Evolutionary conservation across 2,329 filamentous ascomycete species (phyloP).

Genomic region (Magnaporthiopsis rhizophila): DNA sequence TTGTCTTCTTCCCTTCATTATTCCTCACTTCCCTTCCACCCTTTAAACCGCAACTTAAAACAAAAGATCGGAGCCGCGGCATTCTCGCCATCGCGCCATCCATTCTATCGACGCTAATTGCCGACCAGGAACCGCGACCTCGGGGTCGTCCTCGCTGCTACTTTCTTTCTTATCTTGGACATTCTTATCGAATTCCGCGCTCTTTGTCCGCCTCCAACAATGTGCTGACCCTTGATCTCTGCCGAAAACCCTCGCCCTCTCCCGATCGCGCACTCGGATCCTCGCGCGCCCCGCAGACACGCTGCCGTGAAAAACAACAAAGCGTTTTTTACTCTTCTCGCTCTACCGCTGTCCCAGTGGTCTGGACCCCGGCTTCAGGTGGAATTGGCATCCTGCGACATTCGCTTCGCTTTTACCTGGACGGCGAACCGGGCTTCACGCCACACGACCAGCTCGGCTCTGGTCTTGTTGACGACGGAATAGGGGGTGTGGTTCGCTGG

Average conservation of each 20-base stretch:
- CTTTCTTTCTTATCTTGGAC: background rate
- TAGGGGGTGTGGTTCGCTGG: constrained; percentile 6
- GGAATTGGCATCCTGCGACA: background rate
- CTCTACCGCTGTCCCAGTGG: background rate
- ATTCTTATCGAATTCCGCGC: background rate
- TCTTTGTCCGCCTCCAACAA: background rate
- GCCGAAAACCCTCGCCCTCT: background rate
- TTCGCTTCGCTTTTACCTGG: background rate
- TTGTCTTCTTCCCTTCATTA: background rate
- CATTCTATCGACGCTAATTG: background rate
- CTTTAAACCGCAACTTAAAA: no score
- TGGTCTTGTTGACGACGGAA: constrained; percentile 1
- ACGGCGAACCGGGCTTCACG: no score
- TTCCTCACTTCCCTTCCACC: constrained; percentile 5
- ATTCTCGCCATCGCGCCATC: background rate
- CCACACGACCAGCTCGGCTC: constrained; percentile 11
- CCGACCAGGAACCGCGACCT: background rate
- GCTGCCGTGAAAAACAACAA: constrained; percentile 7
- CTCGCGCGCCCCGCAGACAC: background rate
- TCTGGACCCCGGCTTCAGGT: background rate
- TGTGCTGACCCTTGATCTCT: background rate
- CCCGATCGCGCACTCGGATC: background rate
- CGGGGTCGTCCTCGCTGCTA: background rate
- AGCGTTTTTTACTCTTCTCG: background rate
- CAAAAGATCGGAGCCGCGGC: background rate